These are phyloP conservation scores for Lactifluus echinatus DNA, from an alignment of 768 basidiomycete species.

Conservation along the genomic window DNA sequence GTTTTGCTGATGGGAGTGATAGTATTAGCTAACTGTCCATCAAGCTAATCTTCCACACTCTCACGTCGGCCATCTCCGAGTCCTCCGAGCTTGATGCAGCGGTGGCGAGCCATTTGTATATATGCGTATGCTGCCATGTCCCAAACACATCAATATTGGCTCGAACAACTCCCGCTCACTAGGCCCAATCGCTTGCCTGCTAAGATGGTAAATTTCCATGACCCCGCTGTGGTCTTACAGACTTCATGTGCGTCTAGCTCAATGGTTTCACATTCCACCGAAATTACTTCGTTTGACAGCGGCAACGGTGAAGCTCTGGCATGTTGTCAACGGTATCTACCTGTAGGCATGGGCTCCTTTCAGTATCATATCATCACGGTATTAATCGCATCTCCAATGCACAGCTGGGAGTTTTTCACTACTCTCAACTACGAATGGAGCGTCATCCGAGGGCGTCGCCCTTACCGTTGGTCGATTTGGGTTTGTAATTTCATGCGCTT, in stretches of 20 bases:
- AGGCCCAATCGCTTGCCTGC: not conserved
- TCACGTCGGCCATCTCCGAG: too few relatives aligned
- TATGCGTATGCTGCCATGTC: too few relatives aligned
- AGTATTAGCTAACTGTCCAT: too few relatives aligned
- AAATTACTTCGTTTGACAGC: not conserved
- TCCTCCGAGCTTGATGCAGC: too few relatives aligned
- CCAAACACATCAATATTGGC: too few relatives aligned
- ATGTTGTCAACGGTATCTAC: not conserved
- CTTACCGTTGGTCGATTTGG: constrained; percentile 7
- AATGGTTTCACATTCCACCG: too few relatives aligned
- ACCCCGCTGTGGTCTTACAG: not conserved
- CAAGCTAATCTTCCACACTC: too few relatives aligned
- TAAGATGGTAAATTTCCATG: not conserved
- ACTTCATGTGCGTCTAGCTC: not conserved
- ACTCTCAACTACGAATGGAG: not conserved
- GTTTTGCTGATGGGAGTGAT: too few relatives aligned
- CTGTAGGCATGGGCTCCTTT: not conserved
- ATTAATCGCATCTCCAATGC: not conserved
- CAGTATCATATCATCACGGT: too few relatives aligned
- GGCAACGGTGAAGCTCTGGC: constrained; percentile 2
- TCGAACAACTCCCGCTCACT: too few relatives aligned
- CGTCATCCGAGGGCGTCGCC: not conserved
- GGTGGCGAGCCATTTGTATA: too few relatives aligned
- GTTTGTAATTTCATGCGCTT: not conserved
- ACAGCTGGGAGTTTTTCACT: not conserved